Percentiles rank a stretch among this genome's conserved stretches.
These are phyloP conservation scores for Solanum chacoense DNA, from an alignment of 305 asterid species.

Conservation along the genomic window DNA sequence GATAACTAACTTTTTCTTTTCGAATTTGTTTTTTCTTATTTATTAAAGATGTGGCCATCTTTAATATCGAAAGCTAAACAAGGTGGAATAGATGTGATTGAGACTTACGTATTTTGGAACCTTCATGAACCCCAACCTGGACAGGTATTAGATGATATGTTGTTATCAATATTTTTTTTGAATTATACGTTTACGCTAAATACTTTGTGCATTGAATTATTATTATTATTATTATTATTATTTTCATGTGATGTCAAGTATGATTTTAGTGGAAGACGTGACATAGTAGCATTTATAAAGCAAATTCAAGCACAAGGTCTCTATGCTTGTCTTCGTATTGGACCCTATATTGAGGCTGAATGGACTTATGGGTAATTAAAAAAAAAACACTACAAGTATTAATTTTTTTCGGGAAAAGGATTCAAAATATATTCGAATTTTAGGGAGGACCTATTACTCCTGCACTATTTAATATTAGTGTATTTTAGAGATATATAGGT, in stretches of 20 bases:
- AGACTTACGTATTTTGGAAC: constrained; percentile 85
- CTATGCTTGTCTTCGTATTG: constrained; percentile 52
- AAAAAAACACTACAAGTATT: not conserved
- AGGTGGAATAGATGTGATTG: constrained; percentile 70
- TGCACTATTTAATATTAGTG: not conserved
- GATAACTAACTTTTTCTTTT: not conserved
- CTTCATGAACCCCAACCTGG: constrained; percentile 69
- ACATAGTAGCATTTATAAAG: constrained; percentile 12
- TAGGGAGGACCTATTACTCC: not conserved
- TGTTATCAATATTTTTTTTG: not conserved
- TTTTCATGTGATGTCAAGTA: constrained; percentile 2
- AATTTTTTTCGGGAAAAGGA: too few species aligned
- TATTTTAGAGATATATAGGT: too few species aligned
- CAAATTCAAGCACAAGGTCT: constrained; percentile 12
- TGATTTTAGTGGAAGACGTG: constrained; percentile 12
- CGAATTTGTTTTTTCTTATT: not conserved
- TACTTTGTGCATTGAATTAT: not conserved
- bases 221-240: too few species aligned
- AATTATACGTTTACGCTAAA: not conserved
- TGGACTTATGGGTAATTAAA: constrained; percentile 71
- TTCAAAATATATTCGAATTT: too few species aligned
- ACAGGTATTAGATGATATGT: constrained; percentile 19
- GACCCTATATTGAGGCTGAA: constrained; percentile 75
- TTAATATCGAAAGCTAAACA: constrained; percentile 60
- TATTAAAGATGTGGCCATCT: constrained; percentile 52